Base-by-base conservation (phyloP, 2,329 filamentous ascomycete genomes). In the Penicillium sp. region DNA sequence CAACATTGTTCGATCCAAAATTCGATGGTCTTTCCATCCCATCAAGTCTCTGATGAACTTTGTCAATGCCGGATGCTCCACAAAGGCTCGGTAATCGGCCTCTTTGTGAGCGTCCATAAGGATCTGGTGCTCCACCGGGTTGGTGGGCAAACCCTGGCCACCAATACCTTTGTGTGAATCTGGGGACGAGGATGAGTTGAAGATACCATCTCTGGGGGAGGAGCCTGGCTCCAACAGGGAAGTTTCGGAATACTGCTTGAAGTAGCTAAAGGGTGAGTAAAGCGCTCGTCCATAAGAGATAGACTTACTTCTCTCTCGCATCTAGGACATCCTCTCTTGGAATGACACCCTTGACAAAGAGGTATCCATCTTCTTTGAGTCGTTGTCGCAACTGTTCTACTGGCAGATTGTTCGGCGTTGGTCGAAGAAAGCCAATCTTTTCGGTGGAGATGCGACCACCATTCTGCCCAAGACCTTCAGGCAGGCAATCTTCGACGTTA, bases 291-390 rank as follows among this genome's bases (percentile, higher is more conserved):
- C 16, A 27, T 21, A 21, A 4, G 14, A 38, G 13, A 29, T 13
- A 10, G 22, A 36, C 16, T 34, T 51, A 59, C 59, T 67, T 61
- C 56, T 74, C 66, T 14, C 77, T 66, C 45, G 71, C 71, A 55
- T 75, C 69, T 16, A 77, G 63, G 5, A 80, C 77, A 49, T 76
- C 74, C 44, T 72, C 70, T n/a, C 76, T 67, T 5, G 76, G 75
- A 21, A 79, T 59, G 6, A 79, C 52, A 5, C 69, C 67, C 47
- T 78, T 79, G 32, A 79, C 61, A 54, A 73, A 77, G 24, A 79
- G 58, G 57, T 78, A 79, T 24, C 75, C 75, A 47, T 78, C 75
- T 13, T 65, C 58, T 21, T 69, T 49, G 34, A 74, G 72, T 6
- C 73, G 73, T 36, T 65, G 61, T 24, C 73, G 70, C 58, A 79